Evolutionary conservation across 305 asterid genomes (phyloP).

Genomic region (Fraxinus ornus): DNA sequence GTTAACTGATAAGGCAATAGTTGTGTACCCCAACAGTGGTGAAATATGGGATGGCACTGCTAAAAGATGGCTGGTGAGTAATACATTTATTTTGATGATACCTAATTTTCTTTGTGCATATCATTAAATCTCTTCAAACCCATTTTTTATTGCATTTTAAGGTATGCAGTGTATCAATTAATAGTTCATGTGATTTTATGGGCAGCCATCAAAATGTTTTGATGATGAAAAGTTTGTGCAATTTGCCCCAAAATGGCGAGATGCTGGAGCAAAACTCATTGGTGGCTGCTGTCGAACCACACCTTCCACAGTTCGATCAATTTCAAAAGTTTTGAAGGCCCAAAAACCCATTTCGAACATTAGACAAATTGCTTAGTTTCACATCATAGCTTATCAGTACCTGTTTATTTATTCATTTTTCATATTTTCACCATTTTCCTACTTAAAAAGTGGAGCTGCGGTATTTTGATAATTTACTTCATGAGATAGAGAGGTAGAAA

Average conservation of each 20-base stretch:
- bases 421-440: neutral
- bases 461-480: neutral
- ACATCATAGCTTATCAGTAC: neutral
- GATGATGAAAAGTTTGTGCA: slow-evolving; percentile 56
- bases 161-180: neutral
- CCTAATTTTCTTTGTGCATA: neutral
- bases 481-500: neutral
- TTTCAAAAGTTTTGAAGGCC: slow-evolving; percentile 53
- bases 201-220: slow-evolving; percentile 66
- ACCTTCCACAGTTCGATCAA: slow-evolving; percentile 49
- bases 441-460: neutral
- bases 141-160: neutral
- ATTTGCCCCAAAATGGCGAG: slow-evolving; percentile 60
- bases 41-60: slow-evolving; percentile 75
- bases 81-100: neutral
- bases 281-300: slow-evolving; percentile 83
- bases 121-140: neutral
- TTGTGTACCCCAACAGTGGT: slow-evolving; percentile 87
- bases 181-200: neutral
- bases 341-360: neutral
- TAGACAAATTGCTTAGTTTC: neutral
- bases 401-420: neutral
- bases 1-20: slow-evolving; percentile 61
- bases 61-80: slow-evolving; percentile 72
- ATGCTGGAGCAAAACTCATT: slow-evolving; percentile 65